A percentile compares a stretch with the other conserved stretches of the same genome.
phyloP scores from a whole-genome alignment of 2,329 filamentous ascomycete species.

The Penicillium janthinellum region DNA sequence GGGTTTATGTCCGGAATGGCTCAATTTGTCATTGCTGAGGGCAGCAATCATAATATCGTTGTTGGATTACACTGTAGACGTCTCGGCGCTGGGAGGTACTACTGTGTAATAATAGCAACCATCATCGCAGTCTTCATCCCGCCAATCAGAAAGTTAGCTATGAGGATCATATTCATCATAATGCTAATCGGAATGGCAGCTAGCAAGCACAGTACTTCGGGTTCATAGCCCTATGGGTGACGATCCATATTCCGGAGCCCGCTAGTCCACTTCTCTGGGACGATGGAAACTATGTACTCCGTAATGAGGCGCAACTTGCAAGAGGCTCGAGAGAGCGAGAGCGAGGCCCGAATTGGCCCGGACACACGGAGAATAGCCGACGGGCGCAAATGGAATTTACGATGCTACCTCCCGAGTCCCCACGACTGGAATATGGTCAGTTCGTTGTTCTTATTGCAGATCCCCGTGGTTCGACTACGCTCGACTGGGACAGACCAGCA shows the following conservation, averaged over 20 bases:
- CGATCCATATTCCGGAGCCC: neutral
- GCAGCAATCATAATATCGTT: neutral
- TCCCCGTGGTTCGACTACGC: conserved; percentile 1
- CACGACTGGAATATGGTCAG: conserved; percentile 2
- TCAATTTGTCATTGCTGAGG: conserved; percentile 13
- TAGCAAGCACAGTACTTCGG: neutral
- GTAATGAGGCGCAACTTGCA: neutral
- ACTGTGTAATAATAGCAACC: neutral
- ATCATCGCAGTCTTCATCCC: neutral
- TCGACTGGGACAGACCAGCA: conserved; percentile 7
- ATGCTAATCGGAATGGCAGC: neutral
- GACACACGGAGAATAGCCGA: conserved; percentile 4
- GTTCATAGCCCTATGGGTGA: neutral
- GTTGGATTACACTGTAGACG: neutral
- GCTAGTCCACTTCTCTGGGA: neutral
- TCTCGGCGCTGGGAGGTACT: neutral
- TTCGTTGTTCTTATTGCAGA: conserved; percentile 5
- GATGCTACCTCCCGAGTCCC: conserved; percentile 11
- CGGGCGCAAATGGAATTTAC: conserved; percentile 13
- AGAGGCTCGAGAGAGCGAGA: neutral
- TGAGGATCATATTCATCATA: neutral
- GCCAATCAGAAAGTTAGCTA: neutral
- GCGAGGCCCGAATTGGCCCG: neutral
- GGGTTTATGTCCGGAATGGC: neutral
- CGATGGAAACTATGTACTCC: neutral